Conservation (phyloP, 1,284 basidiomycete genomes). For the Cryptococcus sp. region DNA sequence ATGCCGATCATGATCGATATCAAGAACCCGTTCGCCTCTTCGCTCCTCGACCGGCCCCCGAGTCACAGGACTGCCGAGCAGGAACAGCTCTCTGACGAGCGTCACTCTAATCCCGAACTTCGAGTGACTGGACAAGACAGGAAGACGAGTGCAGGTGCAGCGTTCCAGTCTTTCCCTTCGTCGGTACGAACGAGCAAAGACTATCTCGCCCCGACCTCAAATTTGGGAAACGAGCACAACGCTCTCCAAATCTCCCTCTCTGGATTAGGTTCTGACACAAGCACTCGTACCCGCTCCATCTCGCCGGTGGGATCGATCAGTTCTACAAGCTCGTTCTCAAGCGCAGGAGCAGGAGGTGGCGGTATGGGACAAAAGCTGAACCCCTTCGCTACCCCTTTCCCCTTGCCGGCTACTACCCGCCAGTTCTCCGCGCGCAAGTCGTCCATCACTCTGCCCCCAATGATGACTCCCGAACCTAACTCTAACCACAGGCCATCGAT, state of each 20-base stretch:
- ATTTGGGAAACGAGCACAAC: background rate
- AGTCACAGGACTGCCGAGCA: background rate
- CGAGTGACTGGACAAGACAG: too few species aligned
- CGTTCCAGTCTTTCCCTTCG: conserved; percentile 13
- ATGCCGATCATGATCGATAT: conserved; percentile 16
- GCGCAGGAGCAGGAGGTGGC: conserved; percentile 1
- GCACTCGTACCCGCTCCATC: background rate
- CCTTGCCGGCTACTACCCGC: conserved; percentile 16
- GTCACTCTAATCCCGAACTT: background rate
- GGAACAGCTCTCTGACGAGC: background rate
- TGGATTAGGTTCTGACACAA: background rate
- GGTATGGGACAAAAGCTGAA: conserved; percentile 10
- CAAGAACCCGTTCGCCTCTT: conserved; percentile 11
- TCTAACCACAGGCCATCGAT: too few species aligned
- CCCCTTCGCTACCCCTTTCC: conserved; percentile 33
- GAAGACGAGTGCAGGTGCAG: background rate
- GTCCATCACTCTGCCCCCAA: background rate
- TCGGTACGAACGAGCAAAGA: conserved; percentile 4
- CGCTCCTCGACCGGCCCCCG: too few species aligned
- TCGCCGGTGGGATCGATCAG: background rate
- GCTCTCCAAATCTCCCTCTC: background rate
- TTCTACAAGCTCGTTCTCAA: conserved; percentile 3
- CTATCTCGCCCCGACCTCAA: background rate
- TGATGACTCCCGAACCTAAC: too few species aligned
- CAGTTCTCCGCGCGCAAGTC: conserved; percentile 1